Evolutionary conservation across 2,329 filamentous ascomycete species (phyloP), one percentile per base, ranked within the genome.

Genomic region (Microsporum ferrugineum): DNA sequence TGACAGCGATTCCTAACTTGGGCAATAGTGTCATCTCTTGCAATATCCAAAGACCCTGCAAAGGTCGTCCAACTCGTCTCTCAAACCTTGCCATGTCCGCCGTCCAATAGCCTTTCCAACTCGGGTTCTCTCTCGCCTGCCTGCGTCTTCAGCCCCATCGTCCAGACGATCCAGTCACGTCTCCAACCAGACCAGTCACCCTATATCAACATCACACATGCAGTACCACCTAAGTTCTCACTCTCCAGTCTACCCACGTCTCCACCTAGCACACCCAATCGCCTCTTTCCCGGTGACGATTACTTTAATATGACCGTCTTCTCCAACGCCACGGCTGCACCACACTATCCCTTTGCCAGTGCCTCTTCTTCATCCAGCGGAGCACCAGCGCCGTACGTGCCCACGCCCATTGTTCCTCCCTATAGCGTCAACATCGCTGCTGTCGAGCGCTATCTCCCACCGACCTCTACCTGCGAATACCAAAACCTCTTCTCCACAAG

Each of bases 371-470:
- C 34, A 27, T 23, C n/a, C 36, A 5, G 23, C n/a, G 39, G 10
- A n/a, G 14, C 49, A 23, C 67, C 12, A 68, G 69, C n/a, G 59
- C 69, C 45, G 64, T 76, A 79, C 49, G 80, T 78, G 10, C 82
- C 82, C 8, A 55, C 49, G 14, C 82, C 82, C 1, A 78, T 85
- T 49, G 83, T 85, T 0, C 80, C 82, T 4, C 84, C 83, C 0
- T 78, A 78, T 17, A 83, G 80, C 57, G 81, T 86, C 63, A 78
- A 85, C 60, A 74, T 86, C 45, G 82, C 83, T 1, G 76, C 86
- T 10, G 77, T 86, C 2, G 84, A 87, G 71, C 80, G 84, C 41
- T 86, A 84, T 69, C 82, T 87, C n/a, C 84, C 84, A 17, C 84
- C 84, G 1, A 79, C 82, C 0, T 83, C 79, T 27, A 68, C 73